Base-by-base conservation (phyloP, 2,329 filamentous ascomycete species). In the Talaromyces funiculosus region DNA sequence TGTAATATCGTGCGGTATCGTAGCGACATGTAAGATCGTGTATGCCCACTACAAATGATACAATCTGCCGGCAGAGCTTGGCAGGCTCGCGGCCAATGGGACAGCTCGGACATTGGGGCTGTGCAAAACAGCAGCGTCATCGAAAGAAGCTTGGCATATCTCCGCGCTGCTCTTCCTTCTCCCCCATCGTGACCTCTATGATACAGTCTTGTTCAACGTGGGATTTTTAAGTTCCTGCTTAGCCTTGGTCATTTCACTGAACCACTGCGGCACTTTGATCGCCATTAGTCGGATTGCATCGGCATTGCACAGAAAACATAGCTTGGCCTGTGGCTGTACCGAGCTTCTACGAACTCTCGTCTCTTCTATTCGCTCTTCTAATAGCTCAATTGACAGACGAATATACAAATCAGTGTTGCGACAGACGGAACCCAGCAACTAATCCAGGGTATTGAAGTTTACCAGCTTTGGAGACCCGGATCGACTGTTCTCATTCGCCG, bases 61-160 rank as follows among this genome's bases (percentile, higher is more conserved):
- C 49, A 57, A 57, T 47, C 42, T 47, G 42, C 42, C 26, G 24
- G 22, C 14, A 20, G 55, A 37, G 42, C 56, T 58, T 58, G 56
- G 56, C 56, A 38, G n/a, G 2, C 6, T n/a, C 16, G 10, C 26
- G 8, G 12, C 37, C 43, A 37, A 57, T 61, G 37, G 38, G 53
- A 42, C 18, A 26, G 56, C 56, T 37, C 14, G 9, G 18, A 22
- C 35, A 61, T 37, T 57, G 59, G 56, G 59, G 59, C 59, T 61
- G 59, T 61, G 59, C 59, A 57, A 45, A 26, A 8, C 20, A 35
- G 12, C 29, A 22, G 35, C 37, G 31, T 53, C 54, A 47, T 57
- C 31, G n/a, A 53, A 16, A 10, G 31, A 54, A 54, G 51, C 51
- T 54, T 54, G 29, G 40, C 22, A 37, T 24, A 57, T 57, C 54